phyloP scores from a whole-genome alignment of 371 early-diverging fungal genomes.

The Mucor velutinosus region DNA sequence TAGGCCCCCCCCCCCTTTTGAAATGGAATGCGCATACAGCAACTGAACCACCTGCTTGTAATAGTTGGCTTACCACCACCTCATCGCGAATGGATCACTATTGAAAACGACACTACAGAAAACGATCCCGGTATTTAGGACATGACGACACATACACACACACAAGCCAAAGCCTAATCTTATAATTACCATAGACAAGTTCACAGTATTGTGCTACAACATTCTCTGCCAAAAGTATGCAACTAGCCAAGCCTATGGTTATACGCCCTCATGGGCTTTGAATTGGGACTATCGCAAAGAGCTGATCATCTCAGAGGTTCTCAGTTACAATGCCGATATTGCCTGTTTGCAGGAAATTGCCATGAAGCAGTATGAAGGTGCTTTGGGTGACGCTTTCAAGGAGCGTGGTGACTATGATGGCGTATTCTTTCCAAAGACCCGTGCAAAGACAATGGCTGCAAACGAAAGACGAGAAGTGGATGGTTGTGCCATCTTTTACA shows the following conservation, averaged over 20 bases:
- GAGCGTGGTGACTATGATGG: constrained; percentile 86
- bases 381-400: constrained; percentile 72
- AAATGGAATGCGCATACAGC: not conserved
- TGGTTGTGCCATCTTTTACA: constrained; percentile 98
- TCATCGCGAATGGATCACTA: constrained; percentile 89
- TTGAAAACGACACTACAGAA: constrained; percentile 50
- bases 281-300: constrained; percentile 94
- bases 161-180: constrained; percentile 6
- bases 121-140: constrained; percentile 30
- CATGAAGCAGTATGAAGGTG: constrained; percentile 80
- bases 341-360: constrained; percentile 97
- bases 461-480: constrained; percentile 88
- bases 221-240: constrained; percentile 93
- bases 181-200: constrained; percentile 45
- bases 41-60: constrained; percentile 8
- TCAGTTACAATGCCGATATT: constrained; percentile 93
- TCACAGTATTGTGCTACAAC: constrained; percentile 94
- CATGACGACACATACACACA: not conserved
- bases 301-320: constrained; percentile 85
- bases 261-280: constrained; percentile 97
- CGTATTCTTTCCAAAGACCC: constrained; percentile 92
- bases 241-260: constrained; percentile 83
- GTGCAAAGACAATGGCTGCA: constrained; percentile 90
- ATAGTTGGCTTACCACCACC: constrained; percentile 80
- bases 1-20: constrained; percentile 25